Evolutionary conservation across 345 rosid species (phyloP).

Genomic region (Moricandia moricandioides): DNA sequence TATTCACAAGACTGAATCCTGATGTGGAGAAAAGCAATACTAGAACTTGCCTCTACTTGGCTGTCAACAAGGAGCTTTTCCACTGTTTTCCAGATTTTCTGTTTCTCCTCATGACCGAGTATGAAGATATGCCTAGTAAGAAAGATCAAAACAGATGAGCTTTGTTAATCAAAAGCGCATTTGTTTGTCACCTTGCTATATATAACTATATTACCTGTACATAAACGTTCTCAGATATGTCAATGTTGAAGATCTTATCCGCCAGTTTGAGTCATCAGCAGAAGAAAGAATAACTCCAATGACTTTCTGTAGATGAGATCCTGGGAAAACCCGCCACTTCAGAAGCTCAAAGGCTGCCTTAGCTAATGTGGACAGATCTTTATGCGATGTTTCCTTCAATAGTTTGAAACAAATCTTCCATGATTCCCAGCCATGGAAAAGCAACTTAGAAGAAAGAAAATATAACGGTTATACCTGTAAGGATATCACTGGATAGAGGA

Average conservation of each 20-base stretch:
- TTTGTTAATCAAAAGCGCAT: conserved; percentile 1
- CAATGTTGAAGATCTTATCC: conserved; percentile 89
- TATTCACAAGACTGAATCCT: neutral
- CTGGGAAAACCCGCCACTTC: conserved; percentile 85
- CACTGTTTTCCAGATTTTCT: conserved; percentile 77
- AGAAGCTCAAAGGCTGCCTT: conserved; percentile 93
- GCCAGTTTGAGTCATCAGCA: conserved; percentile 85
- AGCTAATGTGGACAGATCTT: conserved; percentile 91
- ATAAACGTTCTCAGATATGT: conserved; percentile 90
- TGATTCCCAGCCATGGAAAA: conserved; percentile 19
- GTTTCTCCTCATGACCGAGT: conserved; percentile 66
- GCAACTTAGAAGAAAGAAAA: conserved; percentile 5
- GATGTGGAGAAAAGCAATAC: conserved; percentile 5
- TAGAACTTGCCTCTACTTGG: conserved; percentile 87
- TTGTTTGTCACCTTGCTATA: conserved; percentile 22
- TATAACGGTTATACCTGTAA: conserved; percentile 63
- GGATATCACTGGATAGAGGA: conserved; percentile 83
- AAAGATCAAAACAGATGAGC: neutral
- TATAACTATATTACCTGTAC: conserved; percentile 64
- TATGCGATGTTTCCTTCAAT: conserved; percentile 91
- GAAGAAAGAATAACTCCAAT: conserved; percentile 67
- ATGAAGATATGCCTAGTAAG: conserved; percentile 79
- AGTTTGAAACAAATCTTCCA: conserved; percentile 9
- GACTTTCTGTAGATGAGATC: conserved; percentile 76
- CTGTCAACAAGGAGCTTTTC: conserved; percentile 79